phyloP scores from a whole-genome alignment of 495 filamentous ascomycete species.

The Xeromyces bisporus region DNA sequence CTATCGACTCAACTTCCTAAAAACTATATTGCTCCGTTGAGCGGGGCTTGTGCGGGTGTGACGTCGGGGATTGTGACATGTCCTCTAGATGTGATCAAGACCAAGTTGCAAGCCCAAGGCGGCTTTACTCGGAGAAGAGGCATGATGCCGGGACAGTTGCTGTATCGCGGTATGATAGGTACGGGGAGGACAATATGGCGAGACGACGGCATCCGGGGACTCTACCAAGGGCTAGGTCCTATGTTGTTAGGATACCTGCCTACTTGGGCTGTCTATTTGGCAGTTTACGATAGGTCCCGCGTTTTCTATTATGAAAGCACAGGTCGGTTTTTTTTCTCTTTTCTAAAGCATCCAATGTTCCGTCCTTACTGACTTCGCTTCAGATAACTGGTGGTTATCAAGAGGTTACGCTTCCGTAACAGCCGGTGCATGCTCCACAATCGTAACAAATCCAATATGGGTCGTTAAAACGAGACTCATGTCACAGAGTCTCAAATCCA shows the following conservation, averaged over 20 bases:
- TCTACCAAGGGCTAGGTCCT: constrained; percentile 87
- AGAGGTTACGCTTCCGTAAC: constrained; percentile 65
- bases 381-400: constrained; percentile 43
- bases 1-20: constrained; percentile 33
- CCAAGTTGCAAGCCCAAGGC: constrained; percentile 90
- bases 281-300: constrained; percentile 80
- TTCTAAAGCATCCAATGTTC: not conserved
- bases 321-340: constrained; percentile 29
- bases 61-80: constrained; percentile 90
- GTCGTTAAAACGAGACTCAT: constrained; percentile 97
- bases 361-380: constrained; percentile 1
- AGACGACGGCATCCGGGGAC: constrained; percentile 73
- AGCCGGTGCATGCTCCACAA: constrained; percentile 79
- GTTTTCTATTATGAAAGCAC: constrained; percentile 48
- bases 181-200: constrained; percentile 70
- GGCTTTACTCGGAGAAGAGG: constrained; percentile 40
- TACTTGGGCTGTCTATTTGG: constrained; percentile 96
- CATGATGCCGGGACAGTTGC: constrained; percentile 27
- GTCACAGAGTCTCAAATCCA: constrained; percentile 51
- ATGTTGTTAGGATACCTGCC: constrained; percentile 91
- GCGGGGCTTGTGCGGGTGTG: constrained; percentile 76
- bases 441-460: constrained; percentile 98
- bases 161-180: constrained; percentile 75
- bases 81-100: constrained; percentile 97
- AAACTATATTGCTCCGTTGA: constrained; percentile 43